phyloP scores from a whole-genome alignment of 2,329 filamentous ascomycete species.

The Colletotrichum cuscutae region DNA sequence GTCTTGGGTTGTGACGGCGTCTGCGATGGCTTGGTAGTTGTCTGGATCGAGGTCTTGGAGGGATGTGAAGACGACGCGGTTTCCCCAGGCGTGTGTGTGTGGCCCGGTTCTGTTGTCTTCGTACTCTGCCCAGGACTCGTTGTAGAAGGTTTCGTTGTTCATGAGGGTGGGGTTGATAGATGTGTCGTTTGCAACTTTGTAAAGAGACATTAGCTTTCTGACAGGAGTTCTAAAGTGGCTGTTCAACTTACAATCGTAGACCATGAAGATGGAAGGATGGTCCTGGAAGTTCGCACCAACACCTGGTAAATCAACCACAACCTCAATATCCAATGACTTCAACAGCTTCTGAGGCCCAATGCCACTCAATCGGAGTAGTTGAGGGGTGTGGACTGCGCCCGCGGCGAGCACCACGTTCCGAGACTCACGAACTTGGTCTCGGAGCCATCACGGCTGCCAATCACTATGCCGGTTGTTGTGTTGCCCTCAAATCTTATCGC shows the following conservation, averaged over 20 bases:
- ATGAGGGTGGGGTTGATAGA: constrained; percentile 34
- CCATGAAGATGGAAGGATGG: constrained; percentile 46
- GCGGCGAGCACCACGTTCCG: constrained; percentile 45
- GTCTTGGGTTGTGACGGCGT: constrained; percentile 34
- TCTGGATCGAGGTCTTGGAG: constrained; percentile 31
- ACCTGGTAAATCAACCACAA: constrained; percentile 64
- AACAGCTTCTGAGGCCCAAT: constrained; percentile 57
- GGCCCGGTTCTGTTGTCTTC: constrained; percentile 38
- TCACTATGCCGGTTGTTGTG: constrained; percentile 47
- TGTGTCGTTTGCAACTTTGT: constrained; percentile 22
- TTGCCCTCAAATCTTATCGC: constrained; percentile 43
- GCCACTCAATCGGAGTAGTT: constrained; percentile 67
- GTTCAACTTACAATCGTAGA: constrained; percentile 42
- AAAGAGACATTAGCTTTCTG: neutral
- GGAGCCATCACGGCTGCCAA: constrained; percentile 27
- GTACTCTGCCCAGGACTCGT: constrained; percentile 39
- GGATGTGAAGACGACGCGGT: constrained; percentile 37
- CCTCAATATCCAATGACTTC: constrained; percentile 56
- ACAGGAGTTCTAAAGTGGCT: neutral
- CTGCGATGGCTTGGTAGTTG: constrained; percentile 16
- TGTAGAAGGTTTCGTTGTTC: constrained; percentile 38
- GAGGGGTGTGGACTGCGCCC: constrained; percentile 65
- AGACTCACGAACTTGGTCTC: constrained; percentile 23
- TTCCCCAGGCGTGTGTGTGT: constrained; percentile 38
- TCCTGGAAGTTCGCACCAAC: constrained; percentile 48